Percentiles rank a stretch among this genome's conserved stretches.
Evolutionary conservation across 305 asterid genomes (phyloP).

Genomic region (Euphrasia arctica): DNA sequence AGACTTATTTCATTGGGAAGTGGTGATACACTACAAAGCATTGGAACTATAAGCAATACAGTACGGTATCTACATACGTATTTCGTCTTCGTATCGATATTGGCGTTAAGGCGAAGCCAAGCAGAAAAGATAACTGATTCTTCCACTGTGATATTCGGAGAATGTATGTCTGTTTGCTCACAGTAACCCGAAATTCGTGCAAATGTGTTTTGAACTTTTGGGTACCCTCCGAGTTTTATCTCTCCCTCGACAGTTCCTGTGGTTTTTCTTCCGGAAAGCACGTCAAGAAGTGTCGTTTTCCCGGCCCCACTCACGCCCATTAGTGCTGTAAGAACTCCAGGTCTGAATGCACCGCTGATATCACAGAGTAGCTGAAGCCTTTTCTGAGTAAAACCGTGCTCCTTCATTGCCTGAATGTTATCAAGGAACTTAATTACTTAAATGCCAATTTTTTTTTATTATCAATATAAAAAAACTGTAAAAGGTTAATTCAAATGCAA

Average conservation of each 20-base stretch:
- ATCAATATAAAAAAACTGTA: too few species aligned
- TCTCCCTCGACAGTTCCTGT: slow-evolving; percentile 69
- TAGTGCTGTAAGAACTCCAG: slow-evolving; percentile 75
- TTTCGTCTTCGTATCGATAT: slow-evolving; percentile 54
- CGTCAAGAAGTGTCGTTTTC: slow-evolving; percentile 80
- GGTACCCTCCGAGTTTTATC: slow-evolving; percentile 64
- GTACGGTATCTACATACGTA: slow-evolving; percentile 34
- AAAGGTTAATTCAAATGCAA: neutral
- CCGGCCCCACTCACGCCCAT: slow-evolving; percentile 95
- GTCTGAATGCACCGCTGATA: slow-evolving; percentile 62
- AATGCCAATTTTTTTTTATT: neutral
- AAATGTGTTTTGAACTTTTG: slow-evolving; percentile 61
- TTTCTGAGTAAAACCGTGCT: slow-evolving; percentile 47
- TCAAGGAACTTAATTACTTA: slow-evolving; percentile 9
- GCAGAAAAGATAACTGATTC: slow-evolving; percentile 81
- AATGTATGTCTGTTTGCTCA: slow-evolving; percentile 80
- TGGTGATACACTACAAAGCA: neutral
- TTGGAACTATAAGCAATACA: slow-evolving; percentile 1
- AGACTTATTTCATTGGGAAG: too few species aligned
- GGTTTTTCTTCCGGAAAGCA: slow-evolving; percentile 80
- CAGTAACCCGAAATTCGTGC: slow-evolving; percentile 84
- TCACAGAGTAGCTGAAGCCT: slow-evolving; percentile 58
- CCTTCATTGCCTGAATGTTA: slow-evolving; percentile 54
- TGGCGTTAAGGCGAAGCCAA: slow-evolving; percentile 80
- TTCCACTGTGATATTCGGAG: slow-evolving; percentile 76